Conservation (phyloP, 1,139 yeast genomes). For the Meyerozyma athensensis region DNA sequence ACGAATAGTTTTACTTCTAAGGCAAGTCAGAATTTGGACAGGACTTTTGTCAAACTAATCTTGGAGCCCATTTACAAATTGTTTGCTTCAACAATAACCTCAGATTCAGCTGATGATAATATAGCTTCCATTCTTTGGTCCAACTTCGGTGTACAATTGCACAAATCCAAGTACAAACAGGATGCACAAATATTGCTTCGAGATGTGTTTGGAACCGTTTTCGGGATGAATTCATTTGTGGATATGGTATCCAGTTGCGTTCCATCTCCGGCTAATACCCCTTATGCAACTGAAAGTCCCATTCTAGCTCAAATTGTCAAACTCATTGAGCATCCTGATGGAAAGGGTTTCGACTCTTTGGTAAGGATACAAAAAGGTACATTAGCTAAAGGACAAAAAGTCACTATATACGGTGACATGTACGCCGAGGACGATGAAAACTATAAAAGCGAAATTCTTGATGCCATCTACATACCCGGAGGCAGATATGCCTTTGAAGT, state of each 20-base stretch:
- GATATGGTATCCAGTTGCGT: conserved; percentile 38
- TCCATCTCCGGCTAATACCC: conserved; percentile 25
- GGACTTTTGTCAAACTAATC: conserved; percentile 67
- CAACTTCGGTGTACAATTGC: conserved; percentile 42
- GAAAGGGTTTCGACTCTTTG: conserved; percentile 44
- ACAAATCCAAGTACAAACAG: conserved; percentile 33
- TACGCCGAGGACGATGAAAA: conserved; percentile 52
- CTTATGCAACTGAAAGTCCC: conserved; percentile 19
- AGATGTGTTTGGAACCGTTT: conserved; percentile 50
- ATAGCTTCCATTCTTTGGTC: conserved; percentile 37
- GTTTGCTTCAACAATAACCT: conserved; percentile 55
- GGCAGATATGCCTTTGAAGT: conserved; percentile 67
- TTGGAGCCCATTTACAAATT: conserved; percentile 80
- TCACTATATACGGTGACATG: conserved; percentile 57
- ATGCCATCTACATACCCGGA: conserved; percentile 56
- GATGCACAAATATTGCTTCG: conserved; percentile 59
- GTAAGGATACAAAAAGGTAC: conserved; percentile 63
- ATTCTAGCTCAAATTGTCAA: conserved; percentile 57
- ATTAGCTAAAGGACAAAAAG: conserved; percentile 40
- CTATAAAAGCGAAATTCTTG: conserved; percentile 39
- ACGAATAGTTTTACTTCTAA: conserved; percentile 38
- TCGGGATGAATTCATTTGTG: conserved; percentile 51
- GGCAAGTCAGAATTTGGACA: conserved; percentile 11
- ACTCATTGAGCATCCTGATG: conserved; percentile 50
- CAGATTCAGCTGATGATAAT: conserved; percentile 40